Conservation (phyloP, 169 alveolate species). For the Plasmodium adleri region DNA sequence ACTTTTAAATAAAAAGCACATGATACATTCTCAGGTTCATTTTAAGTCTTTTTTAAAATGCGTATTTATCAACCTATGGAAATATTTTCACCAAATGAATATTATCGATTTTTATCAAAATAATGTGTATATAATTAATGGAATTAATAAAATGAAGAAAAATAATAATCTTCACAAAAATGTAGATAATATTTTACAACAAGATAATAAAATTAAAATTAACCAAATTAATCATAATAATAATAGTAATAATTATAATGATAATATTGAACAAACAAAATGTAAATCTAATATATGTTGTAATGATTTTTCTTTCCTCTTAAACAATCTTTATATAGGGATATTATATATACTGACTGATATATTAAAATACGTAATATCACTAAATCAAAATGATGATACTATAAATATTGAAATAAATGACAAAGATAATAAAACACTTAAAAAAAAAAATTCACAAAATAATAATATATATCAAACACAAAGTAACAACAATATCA, state of each 20-base stretch:
- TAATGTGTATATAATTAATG: constrained; percentile 1
- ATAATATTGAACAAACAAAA: no score
- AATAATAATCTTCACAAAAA: no score
- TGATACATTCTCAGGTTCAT: background rate
- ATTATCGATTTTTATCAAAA: constrained; percentile 1
- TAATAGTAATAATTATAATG: no score
- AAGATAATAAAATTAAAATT: no score
- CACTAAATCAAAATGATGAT: background rate
- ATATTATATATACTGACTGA: constrained; percentile 25
- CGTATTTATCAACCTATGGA: constrained; percentile 10
- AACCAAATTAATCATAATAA: no score
- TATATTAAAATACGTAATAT: constrained; percentile 11
- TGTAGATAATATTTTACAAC: no score
- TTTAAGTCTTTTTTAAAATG: constrained; percentile 12
- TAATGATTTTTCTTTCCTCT: background rate
- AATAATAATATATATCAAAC: no score
- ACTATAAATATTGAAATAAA: background rate
- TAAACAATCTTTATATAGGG: constrained; percentile 18
- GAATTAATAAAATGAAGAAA: background rate
- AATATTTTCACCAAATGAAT: background rate
- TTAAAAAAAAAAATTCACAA: background rate
- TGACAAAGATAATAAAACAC: background rate
- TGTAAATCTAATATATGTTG: no score
- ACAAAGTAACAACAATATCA: no score
- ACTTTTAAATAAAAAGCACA: constrained; percentile 24